Evolutionary conservation across 441 rosid genomes (phyloP).

Genomic region (Kokia cookei): DNA sequence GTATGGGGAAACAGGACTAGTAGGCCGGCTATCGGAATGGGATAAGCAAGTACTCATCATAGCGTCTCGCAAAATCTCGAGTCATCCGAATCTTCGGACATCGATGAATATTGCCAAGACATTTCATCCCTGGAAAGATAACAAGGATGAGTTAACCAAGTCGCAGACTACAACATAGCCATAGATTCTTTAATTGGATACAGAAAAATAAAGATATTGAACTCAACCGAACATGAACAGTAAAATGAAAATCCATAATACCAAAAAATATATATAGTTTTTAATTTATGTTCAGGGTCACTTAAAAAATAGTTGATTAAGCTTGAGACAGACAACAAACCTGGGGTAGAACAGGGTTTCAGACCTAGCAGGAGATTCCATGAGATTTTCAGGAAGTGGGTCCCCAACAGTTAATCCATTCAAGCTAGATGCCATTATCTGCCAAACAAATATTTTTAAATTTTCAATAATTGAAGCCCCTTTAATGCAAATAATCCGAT

Average conservation of each 20-base stretch:
- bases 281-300: too few relatives aligned
- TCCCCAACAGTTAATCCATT: constrained; percentile 92
- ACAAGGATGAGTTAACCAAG: too few relatives aligned
- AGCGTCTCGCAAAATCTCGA: constrained; percentile 51
- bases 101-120: constrained; percentile 77
- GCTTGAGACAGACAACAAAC: constrained; percentile 18
- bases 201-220: too few relatives aligned
- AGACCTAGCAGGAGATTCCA: constrained; percentile 85
- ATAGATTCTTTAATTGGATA: too few relatives aligned
- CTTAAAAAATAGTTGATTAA: neutral
- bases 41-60: constrained; percentile 37
- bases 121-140: constrained; percentile 64
- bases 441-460: neutral
- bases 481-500: constrained; percentile 1
- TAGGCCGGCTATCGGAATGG: constrained; percentile 62
- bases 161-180: too few relatives aligned
- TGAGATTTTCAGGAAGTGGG: constrained; percentile 62
- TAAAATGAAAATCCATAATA: too few relatives aligned
- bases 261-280: too few relatives aligned
- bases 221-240: too few relatives aligned
- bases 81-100: constrained; percentile 88
- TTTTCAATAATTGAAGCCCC: neutral
- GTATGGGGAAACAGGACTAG: constrained; percentile 83
- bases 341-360: constrained; percentile 45
- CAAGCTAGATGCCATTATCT: constrained; percentile 97